Conservation (phyloP, 805 yeast species). For the Ogataea degrootiae region DNA sequence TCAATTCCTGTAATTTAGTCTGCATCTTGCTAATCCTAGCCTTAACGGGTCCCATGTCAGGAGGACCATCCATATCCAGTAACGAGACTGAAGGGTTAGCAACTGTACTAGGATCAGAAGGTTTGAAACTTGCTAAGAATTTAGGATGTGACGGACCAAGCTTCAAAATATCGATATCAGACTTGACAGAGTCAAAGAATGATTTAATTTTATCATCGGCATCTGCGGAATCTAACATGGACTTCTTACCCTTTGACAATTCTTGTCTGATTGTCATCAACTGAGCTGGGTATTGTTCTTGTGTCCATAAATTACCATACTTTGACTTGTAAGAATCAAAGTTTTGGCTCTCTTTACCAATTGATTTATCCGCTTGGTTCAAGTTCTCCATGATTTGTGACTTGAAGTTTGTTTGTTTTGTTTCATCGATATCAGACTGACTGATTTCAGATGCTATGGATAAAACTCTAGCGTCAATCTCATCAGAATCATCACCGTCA, state of each 20-base stretch:
- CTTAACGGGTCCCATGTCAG: slow-evolving; percentile 26
- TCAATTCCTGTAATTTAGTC: slow-evolving; percentile 54
- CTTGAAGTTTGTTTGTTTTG: slow-evolving; percentile 29
- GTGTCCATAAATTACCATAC: slow-evolving; percentile 34
- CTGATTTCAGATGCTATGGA: slow-evolving; percentile 34
- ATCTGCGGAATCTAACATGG: slow-evolving; percentile 55
- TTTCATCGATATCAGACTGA: slow-evolving; percentile 22
- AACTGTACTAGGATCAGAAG: slow-evolving; percentile 1
- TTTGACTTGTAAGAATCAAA: slow-evolving; percentile 29
- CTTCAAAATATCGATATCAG: slow-evolving; percentile 40
- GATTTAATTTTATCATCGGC: slow-evolving; percentile 53
- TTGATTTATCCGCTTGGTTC: slow-evolving; percentile 30
- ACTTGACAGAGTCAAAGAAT: slow-evolving; percentile 37
- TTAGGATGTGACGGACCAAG: slow-evolving; percentile 40
- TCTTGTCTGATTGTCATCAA: slow-evolving; percentile 14
- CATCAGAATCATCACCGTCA: slow-evolving; percentile 22
- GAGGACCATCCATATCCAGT: slow-evolving; percentile 61
- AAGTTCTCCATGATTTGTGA: slow-evolving; percentile 34
- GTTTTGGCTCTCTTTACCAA: slow-evolving; percentile 33
- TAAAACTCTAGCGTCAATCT: slow-evolving; percentile 36
- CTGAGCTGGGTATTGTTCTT: slow-evolving; percentile 17
- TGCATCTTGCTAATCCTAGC: slow-evolving; percentile 47
- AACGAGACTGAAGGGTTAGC: slow-evolving; percentile 35
- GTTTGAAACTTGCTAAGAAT: slow-evolving; percentile 32
- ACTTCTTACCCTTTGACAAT: slow-evolving; percentile 46